Base-by-base conservation (phyloP, 2,329 filamentous ascomycete species). In the Fusarium siculi region DNA sequence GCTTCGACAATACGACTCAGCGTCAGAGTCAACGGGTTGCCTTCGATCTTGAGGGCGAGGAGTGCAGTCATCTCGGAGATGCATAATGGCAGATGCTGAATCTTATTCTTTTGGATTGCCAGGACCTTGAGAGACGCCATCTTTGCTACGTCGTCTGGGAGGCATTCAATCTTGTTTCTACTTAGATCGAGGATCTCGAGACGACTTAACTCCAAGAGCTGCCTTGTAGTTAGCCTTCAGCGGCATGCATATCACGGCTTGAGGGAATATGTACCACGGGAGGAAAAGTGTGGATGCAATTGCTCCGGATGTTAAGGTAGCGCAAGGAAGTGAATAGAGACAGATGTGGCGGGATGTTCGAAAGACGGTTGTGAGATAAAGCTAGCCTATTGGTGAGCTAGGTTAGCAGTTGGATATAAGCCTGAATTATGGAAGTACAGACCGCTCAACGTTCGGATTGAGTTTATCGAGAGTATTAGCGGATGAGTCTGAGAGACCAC, bases 241-340 rank as follows among this genome's bases (percentile, higher is more conserved):
- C 4, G 2, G n/a, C 4, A 2, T 23, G 4, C 15, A 43, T 2
- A 23, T 23, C n/a, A 43, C 6, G 9, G n/a, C n/a, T 18, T 5
- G n/a, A 15, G 40, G 3, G 6, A 6, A 18, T 43, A 18, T 23
- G 15, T 43, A 43, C 40, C n/a, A 43, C 40, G 6, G 15, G 15
- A 43, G 40, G 40, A 10, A 23, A 43, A 18, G 7, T 1, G 6
- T 8, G n/a, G 15, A 43, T 43, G 5, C n/a, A 23, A 43, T 43
- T 43, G 42, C n/a, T 43, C n/a, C 42, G 42, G 9, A 43, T 43
- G n/a, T 43, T 43, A 4, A 23, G 42, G 15, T 43, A 43, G 9
- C 42, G 42, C 2, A 43, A 11, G 5, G n/a, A 43, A 11, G 4
- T 43, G 23, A 18, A 43, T 1, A 43, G 42, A 7, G n/a, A 43